These are phyloP conservation scores for Eucalyptus erythrocorys DNA, from an alignment of 345 rosid genomes.

Conservation along the genomic window DNA sequence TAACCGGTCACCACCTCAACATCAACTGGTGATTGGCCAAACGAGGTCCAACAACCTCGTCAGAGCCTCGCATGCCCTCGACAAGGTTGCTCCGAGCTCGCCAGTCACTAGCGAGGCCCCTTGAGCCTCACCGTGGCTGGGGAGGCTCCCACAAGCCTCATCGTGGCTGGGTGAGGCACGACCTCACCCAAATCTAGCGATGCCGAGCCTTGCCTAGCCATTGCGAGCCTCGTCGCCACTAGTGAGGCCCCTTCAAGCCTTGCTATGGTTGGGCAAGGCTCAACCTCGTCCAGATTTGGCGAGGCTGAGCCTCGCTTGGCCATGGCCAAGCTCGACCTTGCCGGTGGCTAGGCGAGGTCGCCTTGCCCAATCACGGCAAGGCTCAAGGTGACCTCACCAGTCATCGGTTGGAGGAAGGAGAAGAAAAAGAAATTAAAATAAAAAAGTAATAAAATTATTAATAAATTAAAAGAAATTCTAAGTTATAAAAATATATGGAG, in stretches of 20 bases:
- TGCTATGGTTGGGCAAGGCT: rapidly evolving
- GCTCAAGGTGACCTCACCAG: rapidly evolving
- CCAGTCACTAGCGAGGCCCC: rapidly evolving
- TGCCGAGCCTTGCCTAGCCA: rapidly evolving
- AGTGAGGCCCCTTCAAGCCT: too few relatives aligned
- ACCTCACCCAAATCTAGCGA: rapidly evolving
- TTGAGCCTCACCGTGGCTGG: too few relatives aligned
- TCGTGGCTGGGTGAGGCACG: rapidly evolving
- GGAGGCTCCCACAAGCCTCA: too few relatives aligned
- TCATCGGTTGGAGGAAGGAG: rapidly evolving
- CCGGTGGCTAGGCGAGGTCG: too few relatives aligned
- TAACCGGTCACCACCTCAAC: rapidly evolving
- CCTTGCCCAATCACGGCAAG: rapidly evolving
- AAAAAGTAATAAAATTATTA: too few relatives aligned
- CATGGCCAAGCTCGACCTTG: too few relatives aligned
- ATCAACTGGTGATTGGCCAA: rapidly evolving
- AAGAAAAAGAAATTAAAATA: too few relatives aligned
- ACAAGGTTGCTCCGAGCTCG: rapidly evolving
- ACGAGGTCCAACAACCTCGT: rapidly evolving
- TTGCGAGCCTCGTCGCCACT: rapidly evolving
- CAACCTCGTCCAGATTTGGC: rapidly evolving
- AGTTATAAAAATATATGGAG: rapidly evolving
- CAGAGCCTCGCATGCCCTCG: rapidly evolving
- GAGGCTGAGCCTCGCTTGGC: rapidly evolving
- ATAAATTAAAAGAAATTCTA: too few relatives aligned